phyloP scores from a whole-genome alignment of 441 rosid genomes.

The Geranium incanum region DNA sequence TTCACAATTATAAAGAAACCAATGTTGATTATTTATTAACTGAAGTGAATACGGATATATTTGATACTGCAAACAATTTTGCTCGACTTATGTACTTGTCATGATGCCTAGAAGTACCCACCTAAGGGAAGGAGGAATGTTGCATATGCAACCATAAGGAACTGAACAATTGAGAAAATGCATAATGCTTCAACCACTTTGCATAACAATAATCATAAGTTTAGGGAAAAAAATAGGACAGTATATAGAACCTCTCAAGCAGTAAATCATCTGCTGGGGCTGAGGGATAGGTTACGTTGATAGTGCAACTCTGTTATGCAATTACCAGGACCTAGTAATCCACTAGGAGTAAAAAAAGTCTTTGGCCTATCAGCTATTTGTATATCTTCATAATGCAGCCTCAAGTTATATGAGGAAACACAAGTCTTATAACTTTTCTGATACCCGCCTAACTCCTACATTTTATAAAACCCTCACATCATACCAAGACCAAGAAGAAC shows the following conservation, averaged over 20 bases:
- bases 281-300: neutral
- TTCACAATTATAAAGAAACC: neutral
- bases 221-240: neutral
- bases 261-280: neutral
- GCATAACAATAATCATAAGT: neutral
- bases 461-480: neutral
- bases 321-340: neutral
- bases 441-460: neutral
- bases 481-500: neutral
- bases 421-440: neutral
- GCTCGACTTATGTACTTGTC: neutral
- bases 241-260: neutral
- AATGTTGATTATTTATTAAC: neutral
- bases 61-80: neutral
- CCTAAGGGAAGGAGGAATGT: neutral
- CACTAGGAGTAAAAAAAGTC: neutral
- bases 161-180: neutral
- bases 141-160: constrained; percentile 6
- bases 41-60: neutral
- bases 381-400: neutral
- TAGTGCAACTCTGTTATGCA: neutral
- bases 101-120: neutral
- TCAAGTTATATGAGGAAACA: neutral
- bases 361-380: neutral
- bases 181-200: neutral